Base-by-base conservation (phyloP, 2,329 filamentous ascomycete genomes). In the Colletotrichum tabaci region DNA sequence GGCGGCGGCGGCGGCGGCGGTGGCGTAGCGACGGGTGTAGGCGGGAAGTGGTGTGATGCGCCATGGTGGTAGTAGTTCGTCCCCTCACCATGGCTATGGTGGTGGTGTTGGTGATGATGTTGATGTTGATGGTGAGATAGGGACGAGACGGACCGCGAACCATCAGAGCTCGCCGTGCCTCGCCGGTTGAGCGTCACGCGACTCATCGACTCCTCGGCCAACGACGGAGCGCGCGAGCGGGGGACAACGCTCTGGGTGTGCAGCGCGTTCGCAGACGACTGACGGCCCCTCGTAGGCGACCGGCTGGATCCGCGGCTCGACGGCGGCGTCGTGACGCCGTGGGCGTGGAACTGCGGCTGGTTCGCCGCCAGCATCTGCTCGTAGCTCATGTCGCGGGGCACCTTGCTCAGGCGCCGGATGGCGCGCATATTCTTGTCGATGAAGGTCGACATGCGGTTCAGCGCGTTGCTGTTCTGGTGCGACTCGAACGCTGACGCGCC, bases 371-470 rank as follows among this genome's bases (percentile, higher is more conserved):
- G 75, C 50, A 82, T 67, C 60, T 81, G 79, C 44, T 80, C 78
- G 52, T 82, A 80, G 15, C 75, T 78, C 72, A 79, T 74, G 30
- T 53, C 56, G n/a, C 58, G 65, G 15, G 84, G 82, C 75, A 84
- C 77, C 61, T 79, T 82, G 75, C 81, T 84, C 9, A 86, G 79
- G 5, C 84, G 75, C 1, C 83, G 79, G 65, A 86, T 85, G 8
- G 83, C 80, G 30, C 80, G 81, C 78, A 80, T 82, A 75, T 85
- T 85, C 66, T 78, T 79, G 71, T 82, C 80, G 53, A 85, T 81
- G 74, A 86, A 86, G 46, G 67, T 79, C 15, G 82, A 84, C 82
- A 87, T 87, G 26, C 83, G 81, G 21, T 80, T 80, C 60, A 86
- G 75, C 4, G 85, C 84, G 35, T 79, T 80, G 16, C 76, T 79